Evolutionary conservation across 1,284 basidiomycete genomes (phyloP), one percentile per base, ranked within the genome.

Genomic region (Irpex sp.): DNA sequence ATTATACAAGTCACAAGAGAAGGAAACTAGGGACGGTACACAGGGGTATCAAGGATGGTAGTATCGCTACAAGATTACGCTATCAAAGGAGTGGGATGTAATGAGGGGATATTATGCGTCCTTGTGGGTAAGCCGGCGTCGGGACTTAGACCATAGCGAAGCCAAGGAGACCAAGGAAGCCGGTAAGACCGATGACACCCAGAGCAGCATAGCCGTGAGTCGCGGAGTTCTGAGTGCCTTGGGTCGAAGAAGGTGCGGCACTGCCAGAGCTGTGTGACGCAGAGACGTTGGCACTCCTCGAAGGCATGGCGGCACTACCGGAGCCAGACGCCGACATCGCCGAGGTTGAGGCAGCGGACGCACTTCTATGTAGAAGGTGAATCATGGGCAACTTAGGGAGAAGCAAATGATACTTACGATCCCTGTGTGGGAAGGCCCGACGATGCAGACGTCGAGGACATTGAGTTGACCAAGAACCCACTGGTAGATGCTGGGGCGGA

Each of bases 131-230:
- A 60, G 65, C 26, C 38, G 15, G 15, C 31, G 31, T 34, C 31
- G 31, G 6, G 48, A 60, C 66, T 78, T 72, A 84, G 63, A 84
- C 75, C 34, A 84, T 74, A 34, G 75, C 78, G 60, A 81, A 79
- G 48, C 84, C 83, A 64, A 83, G 69, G 51, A 84, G 69, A 58
- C 83, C 82, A 72, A 85, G 72, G 51, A 82, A 31, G 59, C 77
- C 79, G 49, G 80, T 81, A 51, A 84, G 67, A 40, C 80, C 78
- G 65, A 78, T 72, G 0, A 76, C 67, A 21, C 76, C 67, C 21
- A 73, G 65, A 19, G 68, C 57, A 19, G 65, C 51, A 15, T 62
- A 61, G 48, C 65, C 59, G 34, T 67, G 64, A 38, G 66, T 56
- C 5, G 61, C 58, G 36, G 63, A 57, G 57, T 57, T 67, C 44